These are phyloP conservation scores for Chloroidium sp. DNA, from an alignment of 163 green algal species.

Conservation along the genomic window DNA sequence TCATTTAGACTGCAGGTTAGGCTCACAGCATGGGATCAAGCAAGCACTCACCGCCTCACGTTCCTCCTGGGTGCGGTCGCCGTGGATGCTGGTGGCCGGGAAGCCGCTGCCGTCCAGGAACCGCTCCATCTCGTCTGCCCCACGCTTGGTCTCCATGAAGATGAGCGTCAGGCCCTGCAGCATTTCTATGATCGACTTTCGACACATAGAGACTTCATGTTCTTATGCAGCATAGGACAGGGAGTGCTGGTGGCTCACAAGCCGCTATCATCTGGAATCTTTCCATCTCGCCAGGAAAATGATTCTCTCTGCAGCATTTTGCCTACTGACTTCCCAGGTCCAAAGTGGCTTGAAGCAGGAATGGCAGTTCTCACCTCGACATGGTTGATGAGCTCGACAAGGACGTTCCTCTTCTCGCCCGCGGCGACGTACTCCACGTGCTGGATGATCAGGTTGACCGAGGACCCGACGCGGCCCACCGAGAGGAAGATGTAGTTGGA, in stretches of 20 bases:
- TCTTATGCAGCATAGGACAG: not conserved
- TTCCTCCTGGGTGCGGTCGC: constrained; percentile 90
- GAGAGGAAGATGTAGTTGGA: constrained; percentile 97
- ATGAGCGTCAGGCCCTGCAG: constrained; percentile 84
- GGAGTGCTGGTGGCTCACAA: not conserved
- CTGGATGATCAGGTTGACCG: constrained; percentile 95
- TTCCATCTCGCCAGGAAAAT: too few species aligned
- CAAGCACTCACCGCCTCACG: constrained; percentile 60
- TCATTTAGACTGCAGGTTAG: too few species aligned
- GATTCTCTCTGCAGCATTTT: not conserved
- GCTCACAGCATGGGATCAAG: too few species aligned
- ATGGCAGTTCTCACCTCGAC: constrained; percentile 40
- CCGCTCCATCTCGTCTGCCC: constrained; percentile 93
- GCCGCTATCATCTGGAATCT: too few species aligned
- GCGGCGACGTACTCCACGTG: constrained; percentile 83
- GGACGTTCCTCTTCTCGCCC: constrained; percentile 82
- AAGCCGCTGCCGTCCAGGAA: constrained; percentile 84
- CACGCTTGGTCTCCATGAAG: constrained; percentile 99
- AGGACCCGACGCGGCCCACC: constrained; percentile 90
- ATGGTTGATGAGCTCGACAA: constrained; percentile 91
- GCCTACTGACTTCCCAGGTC: too few species aligned
- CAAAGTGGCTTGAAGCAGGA: not conserved
- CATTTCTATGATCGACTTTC: too few species aligned
- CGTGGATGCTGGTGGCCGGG: constrained; percentile 96
- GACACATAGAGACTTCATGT: not conserved